Evolutionary conservation across 257 asterid species (phyloP).

Genomic region (Mitragyna speciosa): DNA sequence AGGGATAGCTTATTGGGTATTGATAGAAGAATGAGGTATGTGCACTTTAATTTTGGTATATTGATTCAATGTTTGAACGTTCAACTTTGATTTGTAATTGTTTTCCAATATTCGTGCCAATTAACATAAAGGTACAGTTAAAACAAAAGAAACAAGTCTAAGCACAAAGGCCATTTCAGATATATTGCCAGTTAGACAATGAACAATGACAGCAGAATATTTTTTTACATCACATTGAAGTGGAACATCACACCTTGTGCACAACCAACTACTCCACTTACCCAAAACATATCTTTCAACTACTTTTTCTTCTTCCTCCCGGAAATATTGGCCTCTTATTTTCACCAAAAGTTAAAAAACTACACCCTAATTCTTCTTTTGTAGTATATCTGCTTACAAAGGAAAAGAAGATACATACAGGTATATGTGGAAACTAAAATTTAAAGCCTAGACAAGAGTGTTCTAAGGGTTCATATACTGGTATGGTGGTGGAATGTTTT

Average conservation of each 20-base stretch:
- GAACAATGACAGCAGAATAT: no score
- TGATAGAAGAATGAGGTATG: no score
- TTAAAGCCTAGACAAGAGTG: neutral
- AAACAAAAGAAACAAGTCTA: no score
- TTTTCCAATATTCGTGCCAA: no score
- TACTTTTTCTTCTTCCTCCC: neutral
- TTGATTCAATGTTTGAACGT: no score
- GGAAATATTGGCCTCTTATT: neutral
- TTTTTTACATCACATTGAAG: neutral
- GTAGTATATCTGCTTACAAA: neutral
- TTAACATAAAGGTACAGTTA: no score
- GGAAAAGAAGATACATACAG: neutral
- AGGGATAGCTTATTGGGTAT: no score
- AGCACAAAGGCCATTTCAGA: no score
- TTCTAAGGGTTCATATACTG: constrained; percentile 18
- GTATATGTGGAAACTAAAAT: neutral
- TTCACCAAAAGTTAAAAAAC: neutral
- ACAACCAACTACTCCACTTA: neutral
- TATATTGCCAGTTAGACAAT: no score
- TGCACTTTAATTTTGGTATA: no score
- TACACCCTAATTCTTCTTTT: no score
- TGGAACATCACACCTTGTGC: neutral
- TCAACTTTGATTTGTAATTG: no score
- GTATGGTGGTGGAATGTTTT: constrained; percentile 25
- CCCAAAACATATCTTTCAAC: neutral